Conservation (phyloP, 805 yeast genomes). For the Ogataea chonburiensis region DNA sequence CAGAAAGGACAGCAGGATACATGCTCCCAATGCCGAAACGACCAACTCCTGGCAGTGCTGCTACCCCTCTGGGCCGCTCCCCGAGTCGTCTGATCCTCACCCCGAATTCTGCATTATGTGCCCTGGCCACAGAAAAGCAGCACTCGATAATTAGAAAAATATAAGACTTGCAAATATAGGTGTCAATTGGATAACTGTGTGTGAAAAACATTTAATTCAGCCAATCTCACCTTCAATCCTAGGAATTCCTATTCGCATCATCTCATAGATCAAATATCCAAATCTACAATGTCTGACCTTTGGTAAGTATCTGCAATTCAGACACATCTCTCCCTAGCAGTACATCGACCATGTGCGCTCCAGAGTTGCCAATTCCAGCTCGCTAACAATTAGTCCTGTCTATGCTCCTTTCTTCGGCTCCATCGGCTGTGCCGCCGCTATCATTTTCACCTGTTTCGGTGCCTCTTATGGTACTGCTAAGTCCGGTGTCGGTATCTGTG, state of each 20-base stretch:
- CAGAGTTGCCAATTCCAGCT: not conserved
- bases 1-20: not conserved
- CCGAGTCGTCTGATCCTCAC: no score
- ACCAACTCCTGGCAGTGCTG: no score
- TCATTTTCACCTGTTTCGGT: conserved; percentile 97
- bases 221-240: conserved; percentile 1
- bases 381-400: conserved; percentile 52
- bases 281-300: conserved; percentile 20
- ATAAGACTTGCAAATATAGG: conserved; percentile 9
- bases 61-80: no score
- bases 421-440: conserved; percentile 99
- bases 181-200: conserved; percentile 12
- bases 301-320: conserved; percentile 17
- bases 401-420: conserved; percentile 98
- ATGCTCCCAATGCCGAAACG: no score
- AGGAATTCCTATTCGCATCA: conserved; percentile 4
- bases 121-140: conserved; percentile 12
- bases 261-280: conserved; percentile 5
- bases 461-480: conserved; percentile 99
- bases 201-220: conserved; percentile 4
- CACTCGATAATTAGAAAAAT: conserved; percentile 10
- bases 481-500: conserved; percentile 99
- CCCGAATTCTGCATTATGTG: no score
- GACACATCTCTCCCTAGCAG: conserved; percentile 1
- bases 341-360: not conserved